A percentile compares a stretch with the other conserved stretches of the same genome.
phyloP scores from a whole-genome alignment of 768 basidiomycete genomes.

The Tylopilus cervinicoccineus region DNA sequence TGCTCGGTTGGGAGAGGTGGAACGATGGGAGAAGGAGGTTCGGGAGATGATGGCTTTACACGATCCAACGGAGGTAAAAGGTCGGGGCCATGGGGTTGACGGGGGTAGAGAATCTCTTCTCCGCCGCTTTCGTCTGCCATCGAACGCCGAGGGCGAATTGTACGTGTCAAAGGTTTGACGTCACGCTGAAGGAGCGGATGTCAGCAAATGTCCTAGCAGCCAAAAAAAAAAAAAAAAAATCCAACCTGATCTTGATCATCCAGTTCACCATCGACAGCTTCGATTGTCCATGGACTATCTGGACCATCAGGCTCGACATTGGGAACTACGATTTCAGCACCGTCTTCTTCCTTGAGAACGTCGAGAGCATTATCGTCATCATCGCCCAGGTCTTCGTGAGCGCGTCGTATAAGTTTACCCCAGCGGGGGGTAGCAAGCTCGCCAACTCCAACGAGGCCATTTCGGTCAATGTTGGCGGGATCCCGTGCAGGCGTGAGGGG shows the following conservation, averaged over 20 bases:
- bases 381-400: slow-evolving; percentile 34
- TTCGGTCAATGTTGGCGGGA: slow-evolving; percentile 78
- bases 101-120: slow-evolving; percentile 86
- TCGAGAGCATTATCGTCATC: slow-evolving; percentile 38
- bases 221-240: slow-evolving; percentile 3
- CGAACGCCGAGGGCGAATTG: slow-evolving; percentile 59
- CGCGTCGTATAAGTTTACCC: slow-evolving; percentile 51
- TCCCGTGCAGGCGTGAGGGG: slow-evolving; percentile 74
- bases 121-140: slow-evolving; percentile 83
- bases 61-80: slow-evolving; percentile 31
- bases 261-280: slow-evolving; percentile 75
- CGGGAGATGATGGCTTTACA: slow-evolving; percentile 29
- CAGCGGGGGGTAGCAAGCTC: slow-evolving; percentile 97
- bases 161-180: slow-evolving; percentile 41
- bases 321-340: slow-evolving; percentile 25
- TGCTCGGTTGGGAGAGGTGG: slow-evolving; percentile 33
- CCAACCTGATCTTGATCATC: slow-evolving; percentile 69
- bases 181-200: slow-evolving; percentile 35
- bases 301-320: slow-evolving; percentile 50
- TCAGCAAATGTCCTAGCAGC: background rate
- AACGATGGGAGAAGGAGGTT: slow-evolving; percentile 24
- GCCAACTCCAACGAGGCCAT: slow-evolving; percentile 88
- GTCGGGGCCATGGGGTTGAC: slow-evolving; percentile 41
- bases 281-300: slow-evolving; percentile 87
- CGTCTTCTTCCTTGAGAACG: slow-evolving; percentile 29